Conservation (phyloP, 1,284 basidiomycete species). For the Agaricales sp. region DNA sequence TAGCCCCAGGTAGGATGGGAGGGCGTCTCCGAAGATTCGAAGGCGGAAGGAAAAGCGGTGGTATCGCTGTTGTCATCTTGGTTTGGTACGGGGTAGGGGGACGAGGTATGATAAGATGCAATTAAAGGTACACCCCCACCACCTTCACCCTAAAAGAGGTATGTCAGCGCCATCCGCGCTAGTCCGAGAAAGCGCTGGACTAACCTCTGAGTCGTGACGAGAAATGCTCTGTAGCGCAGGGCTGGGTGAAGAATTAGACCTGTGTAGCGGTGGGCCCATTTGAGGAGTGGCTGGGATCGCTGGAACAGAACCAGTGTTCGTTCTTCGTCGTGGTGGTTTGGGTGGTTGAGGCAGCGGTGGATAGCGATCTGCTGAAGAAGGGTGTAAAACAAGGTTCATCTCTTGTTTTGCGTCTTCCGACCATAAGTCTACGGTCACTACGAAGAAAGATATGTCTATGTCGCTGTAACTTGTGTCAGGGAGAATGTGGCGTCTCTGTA, state of each 20-base stretch:
- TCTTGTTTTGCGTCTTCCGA: slow-evolving; percentile 71
- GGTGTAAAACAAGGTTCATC: slow-evolving; percentile 81
- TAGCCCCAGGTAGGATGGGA: not conserved
- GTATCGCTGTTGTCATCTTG: not conserved
- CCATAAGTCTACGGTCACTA: slow-evolving; percentile 86
- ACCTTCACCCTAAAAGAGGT: too few species aligned
- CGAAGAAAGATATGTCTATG: slow-evolving; percentile 76
- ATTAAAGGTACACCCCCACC: not conserved
- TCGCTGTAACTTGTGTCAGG: slow-evolving; percentile 37
- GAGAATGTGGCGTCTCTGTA: too few species aligned
- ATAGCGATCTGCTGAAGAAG: slow-evolving; percentile 66
- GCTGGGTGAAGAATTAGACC: not conserved
- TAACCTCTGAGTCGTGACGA: not conserved
- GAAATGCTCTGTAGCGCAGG: not conserved
- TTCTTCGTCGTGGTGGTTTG: slow-evolving; percentile 40
- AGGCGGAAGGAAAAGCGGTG: not conserved
- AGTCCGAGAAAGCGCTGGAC: too few species aligned
- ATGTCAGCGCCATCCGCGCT: too few species aligned
- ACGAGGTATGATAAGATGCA: not conserved
- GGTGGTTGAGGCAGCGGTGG: slow-evolving; percentile 36
- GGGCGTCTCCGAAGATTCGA: too few species aligned
- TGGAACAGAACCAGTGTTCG: slow-evolving; percentile 24
- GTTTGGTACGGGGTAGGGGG: not conserved
- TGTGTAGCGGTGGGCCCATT: not conserved
- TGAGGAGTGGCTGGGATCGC: slow-evolving; percentile 9